These are phyloP conservation scores for Coemansia sp. DNA, from an alignment of 192 early-diverging fungal species.

Conservation along the genomic window DNA sequence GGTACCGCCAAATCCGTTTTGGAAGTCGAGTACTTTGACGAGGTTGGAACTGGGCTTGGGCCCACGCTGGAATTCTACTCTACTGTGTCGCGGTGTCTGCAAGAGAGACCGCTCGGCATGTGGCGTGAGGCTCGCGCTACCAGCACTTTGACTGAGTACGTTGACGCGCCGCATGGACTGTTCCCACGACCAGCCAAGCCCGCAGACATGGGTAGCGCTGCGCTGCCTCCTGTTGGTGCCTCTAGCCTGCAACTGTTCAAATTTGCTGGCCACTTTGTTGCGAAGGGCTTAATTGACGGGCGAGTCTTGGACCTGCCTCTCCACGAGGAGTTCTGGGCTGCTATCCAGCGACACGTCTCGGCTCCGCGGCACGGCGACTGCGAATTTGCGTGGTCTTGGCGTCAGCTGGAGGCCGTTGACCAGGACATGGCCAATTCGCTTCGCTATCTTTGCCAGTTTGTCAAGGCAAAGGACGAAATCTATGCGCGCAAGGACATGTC, in stretches of 20 bases:
- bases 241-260: conserved; percentile 58
- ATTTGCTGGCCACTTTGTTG: conserved; percentile 80
- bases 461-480: conserved; percentile 58
- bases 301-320: conserved; percentile 85
- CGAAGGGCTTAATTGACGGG: conserved; percentile 83
- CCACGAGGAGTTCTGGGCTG: conserved; percentile 68
- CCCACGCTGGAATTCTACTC: conserved; percentile 93
- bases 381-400: conserved; percentile 21
- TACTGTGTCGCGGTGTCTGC: conserved; percentile 71
- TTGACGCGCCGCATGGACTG: conserved; percentile 53
- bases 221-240: background rate
- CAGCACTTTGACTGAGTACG: conserved; percentile 24
- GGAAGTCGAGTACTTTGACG: conserved; percentile 93
- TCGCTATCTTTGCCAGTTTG: conserved; percentile 62
- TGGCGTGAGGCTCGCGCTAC: conserved; percentile 61
- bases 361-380: background rate
- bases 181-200: conserved; percentile 51
- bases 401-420: conserved; percentile 60
- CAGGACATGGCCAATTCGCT: conserved; percentile 66
- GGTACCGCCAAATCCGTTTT: conserved; percentile 65
- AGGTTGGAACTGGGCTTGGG: conserved; percentile 88
- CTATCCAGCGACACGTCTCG: conserved; percentile 55
- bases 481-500: conserved; percentile 55
- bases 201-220: background rate
- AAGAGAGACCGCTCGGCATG: conserved; percentile 57